phyloP scores from a whole-genome alignment of 202 grass and related monocot species.

The Saccharum hybrid region DNA sequence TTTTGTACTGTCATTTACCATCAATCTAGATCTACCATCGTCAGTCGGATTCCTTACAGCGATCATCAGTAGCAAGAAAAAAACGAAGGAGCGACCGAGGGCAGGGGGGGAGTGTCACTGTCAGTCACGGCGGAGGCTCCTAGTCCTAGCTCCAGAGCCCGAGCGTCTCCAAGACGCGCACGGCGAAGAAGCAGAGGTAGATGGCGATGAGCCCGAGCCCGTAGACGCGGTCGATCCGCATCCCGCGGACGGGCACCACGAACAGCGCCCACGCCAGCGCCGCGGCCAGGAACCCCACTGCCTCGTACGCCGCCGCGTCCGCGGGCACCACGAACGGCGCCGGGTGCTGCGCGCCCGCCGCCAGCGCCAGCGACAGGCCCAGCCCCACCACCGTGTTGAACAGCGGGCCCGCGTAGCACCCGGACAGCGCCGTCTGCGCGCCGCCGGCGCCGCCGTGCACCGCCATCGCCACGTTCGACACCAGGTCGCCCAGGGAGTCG shows the following conservation, averaged over 20 bases:
- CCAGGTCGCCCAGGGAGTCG: constrained; percentile 78
- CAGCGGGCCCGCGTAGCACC: constrained; percentile 77
- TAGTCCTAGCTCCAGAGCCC: constrained; percentile 24
- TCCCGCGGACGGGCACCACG: constrained; percentile 64
- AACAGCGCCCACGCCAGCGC: constrained; percentile 71
- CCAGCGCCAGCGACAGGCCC: constrained; percentile 74
- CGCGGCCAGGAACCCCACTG: constrained; percentile 61
- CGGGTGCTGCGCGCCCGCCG: constrained; percentile 58
- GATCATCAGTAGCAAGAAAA: not conserved
- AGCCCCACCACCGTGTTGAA: constrained; percentile 84
- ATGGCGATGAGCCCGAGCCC: constrained; percentile 66
- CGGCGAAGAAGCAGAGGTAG: constrained; percentile 72
- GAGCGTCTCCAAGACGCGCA: constrained; percentile 56
- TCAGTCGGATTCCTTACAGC: not conserved
- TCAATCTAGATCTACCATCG: not conserved
- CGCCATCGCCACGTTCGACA: constrained; percentile 73
- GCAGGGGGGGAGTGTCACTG: no score
- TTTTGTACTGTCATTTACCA: no score
- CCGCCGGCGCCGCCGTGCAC: constrained; percentile 55
- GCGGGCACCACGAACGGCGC: constrained; percentile 46
- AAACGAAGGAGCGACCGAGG: not conserved
- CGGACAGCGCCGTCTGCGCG: constrained; percentile 73
- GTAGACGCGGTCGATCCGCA: constrained; percentile 72
- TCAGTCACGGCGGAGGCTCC: not conserved
- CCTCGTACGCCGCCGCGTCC: constrained; percentile 60